Conservation (phyloP, 495 filamentous ascomycete genomes). For the Aspergillus indologenus region DNA sequence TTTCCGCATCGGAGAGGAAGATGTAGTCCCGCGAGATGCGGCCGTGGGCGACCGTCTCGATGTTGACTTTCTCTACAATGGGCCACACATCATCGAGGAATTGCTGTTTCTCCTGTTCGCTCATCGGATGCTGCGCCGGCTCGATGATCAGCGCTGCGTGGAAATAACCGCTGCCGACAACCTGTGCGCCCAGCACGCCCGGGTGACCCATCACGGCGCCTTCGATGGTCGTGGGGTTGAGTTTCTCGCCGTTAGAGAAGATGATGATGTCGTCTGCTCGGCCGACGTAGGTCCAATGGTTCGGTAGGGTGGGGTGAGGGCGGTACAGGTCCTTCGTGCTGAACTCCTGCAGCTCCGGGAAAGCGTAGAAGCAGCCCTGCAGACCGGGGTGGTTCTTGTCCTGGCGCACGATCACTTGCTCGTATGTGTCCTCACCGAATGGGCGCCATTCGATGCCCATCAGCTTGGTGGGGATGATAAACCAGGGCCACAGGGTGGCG, state of each 20-base stretch:
- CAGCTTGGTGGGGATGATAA: slow-evolving; percentile 15
- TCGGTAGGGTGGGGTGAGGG: slow-evolving; percentile 8
- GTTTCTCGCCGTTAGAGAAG: slow-evolving; percentile 60
- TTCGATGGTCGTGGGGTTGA: slow-evolving; percentile 56
- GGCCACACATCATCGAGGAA: slow-evolving; percentile 19
- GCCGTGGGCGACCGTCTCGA: slow-evolving; percentile 13
- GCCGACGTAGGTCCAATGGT: slow-evolving; percentile 12
- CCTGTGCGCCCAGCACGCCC: slow-evolving; percentile 45
- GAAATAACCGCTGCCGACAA: slow-evolving; percentile 42
- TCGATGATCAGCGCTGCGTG: slow-evolving; percentile 27
- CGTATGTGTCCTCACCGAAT: slow-evolving; percentile 13
- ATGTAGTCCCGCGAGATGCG: slow-evolving; percentile 24
- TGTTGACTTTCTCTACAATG: slow-evolving; percentile 13
- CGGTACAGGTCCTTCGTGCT: slow-evolving; percentile 15
- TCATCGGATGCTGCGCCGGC: not conserved
- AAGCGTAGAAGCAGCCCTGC: slow-evolving; percentile 18
- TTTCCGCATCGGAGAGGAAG: slow-evolving; percentile 8
- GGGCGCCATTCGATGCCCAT: slow-evolving; percentile 21
- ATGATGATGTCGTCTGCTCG: slow-evolving; percentile 55
- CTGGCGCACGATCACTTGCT: slow-evolving; percentile 10
- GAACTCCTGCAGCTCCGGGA: slow-evolving; percentile 16
- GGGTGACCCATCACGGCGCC: slow-evolving; percentile 41
- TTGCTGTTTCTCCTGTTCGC: slow-evolving; percentile 4
- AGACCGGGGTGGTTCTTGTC: slow-evolving; percentile 9
- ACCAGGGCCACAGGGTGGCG: slow-evolving; percentile 15